Evolutionary conservation across 208 protist species (phyloP).

Genomic region (Angomonas ambiguus): DNA sequence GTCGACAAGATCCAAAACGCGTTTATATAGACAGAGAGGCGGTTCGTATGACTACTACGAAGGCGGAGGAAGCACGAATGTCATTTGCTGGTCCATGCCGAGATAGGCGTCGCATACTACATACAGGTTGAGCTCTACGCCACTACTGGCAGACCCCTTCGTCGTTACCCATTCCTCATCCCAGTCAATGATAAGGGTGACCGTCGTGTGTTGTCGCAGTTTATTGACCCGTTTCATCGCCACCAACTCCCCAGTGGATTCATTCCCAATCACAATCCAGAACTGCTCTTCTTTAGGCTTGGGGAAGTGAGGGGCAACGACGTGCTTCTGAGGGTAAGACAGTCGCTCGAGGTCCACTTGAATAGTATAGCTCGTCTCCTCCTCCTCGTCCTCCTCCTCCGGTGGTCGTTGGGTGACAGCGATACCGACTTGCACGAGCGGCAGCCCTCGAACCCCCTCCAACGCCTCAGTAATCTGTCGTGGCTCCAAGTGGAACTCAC

Average conservation of each 20-base stretch:
- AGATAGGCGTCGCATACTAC: conserved; percentile 90
- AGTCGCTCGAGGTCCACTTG: conserved; percentile 62
- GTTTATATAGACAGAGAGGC: not conserved
- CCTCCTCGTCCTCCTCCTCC: conserved; percentile 23
- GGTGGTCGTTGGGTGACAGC: conserved; percentile 23
- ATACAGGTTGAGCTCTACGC: conserved; percentile 65
- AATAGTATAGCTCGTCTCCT: conserved; percentile 42
- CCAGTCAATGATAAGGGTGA: conserved; percentile 80
- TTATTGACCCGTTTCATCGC: conserved; percentile 90
- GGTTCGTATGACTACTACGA: not conserved
- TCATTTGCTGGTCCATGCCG: conserved; percentile 88
- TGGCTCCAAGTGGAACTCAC: conserved; percentile 36
- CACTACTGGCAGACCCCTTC: conserved; percentile 19
- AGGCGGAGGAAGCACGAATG: conserved; percentile 52
- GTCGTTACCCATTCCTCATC: conserved; percentile 73
- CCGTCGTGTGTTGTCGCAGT: conserved; percentile 37
- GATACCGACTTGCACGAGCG: conserved; percentile 73
- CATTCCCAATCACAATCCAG: conserved; percentile 86
- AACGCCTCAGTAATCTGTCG: conserved; percentile 64
- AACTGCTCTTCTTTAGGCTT: conserved; percentile 92
- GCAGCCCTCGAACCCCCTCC: conserved; percentile 65
- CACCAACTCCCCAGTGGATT: conserved; percentile 84
- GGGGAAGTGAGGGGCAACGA: conserved; percentile 82
- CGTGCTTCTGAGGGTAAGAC: conserved; percentile 31
- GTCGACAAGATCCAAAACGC: not conserved